Conservation (phyloP, 2,329 filamentous ascomycete species). For the Cercospora nicotianae region DNA sequence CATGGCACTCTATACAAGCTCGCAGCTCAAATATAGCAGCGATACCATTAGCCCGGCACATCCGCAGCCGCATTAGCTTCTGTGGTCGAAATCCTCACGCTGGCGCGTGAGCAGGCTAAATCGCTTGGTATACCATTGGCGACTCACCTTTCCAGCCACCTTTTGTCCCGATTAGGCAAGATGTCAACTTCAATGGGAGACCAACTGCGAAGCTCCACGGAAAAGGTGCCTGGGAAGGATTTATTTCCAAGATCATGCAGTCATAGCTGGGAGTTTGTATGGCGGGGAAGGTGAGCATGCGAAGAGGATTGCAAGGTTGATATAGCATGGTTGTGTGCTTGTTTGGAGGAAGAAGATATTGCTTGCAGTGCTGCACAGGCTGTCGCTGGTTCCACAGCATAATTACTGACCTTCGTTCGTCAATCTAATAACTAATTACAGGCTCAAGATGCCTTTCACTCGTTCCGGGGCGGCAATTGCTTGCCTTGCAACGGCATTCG, state of each 20-base stretch:
- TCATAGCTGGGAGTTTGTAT: background rate
- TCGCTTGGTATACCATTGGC: slow-evolving; percentile 10
- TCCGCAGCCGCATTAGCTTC: background rate
- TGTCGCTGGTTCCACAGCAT: background rate
- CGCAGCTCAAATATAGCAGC: slow-evolving; percentile 4
- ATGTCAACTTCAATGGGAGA: background rate
- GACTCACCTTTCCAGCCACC: background rate
- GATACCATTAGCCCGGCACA: background rate
- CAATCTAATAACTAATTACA: background rate
- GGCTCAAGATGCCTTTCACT: background rate
- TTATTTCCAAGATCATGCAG: background rate
- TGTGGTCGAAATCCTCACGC: background rate
- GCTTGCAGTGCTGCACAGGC: background rate
- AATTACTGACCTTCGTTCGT: background rate
- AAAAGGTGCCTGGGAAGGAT: background rate
- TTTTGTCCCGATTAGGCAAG: slow-evolving; percentile 5
- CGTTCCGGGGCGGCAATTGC: background rate
- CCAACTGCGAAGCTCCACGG: background rate
- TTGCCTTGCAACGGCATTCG: background rate
- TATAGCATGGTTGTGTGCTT: background rate
- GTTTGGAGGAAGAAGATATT: background rate
- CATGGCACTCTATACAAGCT: slow-evolving; percentile 10
- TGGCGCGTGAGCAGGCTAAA: background rate
- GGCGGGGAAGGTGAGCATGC: background rate
- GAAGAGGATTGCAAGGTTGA: background rate